phyloP scores from a whole-genome alignment of 768 basidiomycete species.

The Mycena galopus region DNA sequence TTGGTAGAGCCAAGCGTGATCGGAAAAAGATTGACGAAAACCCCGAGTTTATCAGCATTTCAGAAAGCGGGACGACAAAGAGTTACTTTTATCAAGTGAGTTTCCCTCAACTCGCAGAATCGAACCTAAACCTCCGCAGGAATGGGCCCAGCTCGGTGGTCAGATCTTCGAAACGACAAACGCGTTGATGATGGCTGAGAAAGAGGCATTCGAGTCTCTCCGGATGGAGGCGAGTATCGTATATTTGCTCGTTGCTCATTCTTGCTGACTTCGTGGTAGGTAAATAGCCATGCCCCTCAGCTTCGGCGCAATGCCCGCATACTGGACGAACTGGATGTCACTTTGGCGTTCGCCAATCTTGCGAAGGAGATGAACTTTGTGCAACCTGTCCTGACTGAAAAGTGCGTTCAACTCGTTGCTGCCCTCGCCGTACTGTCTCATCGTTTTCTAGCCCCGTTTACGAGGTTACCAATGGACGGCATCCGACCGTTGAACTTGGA shows the following conservation, averaged over 20 bases:
- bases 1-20: constrained; percentile 75
- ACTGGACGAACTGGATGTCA: constrained; percentile 90
- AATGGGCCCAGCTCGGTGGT: constrained; percentile 83
- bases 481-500: constrained; percentile 94
- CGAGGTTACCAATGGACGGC: constrained; percentile 83
- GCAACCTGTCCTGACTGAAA: constrained; percentile 74
- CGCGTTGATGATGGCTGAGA: constrained; percentile 71
- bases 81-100: constrained; percentile 75
- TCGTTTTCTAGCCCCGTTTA: constrained; percentile 62
- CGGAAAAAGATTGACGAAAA: constrained; percentile 60
- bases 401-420: constrained; percentile 60
- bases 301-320: constrained; percentile 83
- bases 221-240: constrained; percentile 62
- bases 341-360: constrained; percentile 82
- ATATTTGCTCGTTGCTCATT: constrained; percentile 10
- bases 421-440: neutral
- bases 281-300: constrained; percentile 65
- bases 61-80: constrained; percentile 75
- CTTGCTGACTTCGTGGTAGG: constrained; percentile 56
- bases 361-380: constrained; percentile 85
- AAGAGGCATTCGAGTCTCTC: constrained; percentile 77
- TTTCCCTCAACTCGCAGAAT: neutral
- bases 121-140: constrained; percentile 52
- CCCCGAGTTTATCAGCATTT: constrained; percentile 67
- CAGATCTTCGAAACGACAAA: constrained; percentile 69